phyloP scores from a whole-genome alignment of 805 yeast species.

The Kuraishia ogatae region DNA sequence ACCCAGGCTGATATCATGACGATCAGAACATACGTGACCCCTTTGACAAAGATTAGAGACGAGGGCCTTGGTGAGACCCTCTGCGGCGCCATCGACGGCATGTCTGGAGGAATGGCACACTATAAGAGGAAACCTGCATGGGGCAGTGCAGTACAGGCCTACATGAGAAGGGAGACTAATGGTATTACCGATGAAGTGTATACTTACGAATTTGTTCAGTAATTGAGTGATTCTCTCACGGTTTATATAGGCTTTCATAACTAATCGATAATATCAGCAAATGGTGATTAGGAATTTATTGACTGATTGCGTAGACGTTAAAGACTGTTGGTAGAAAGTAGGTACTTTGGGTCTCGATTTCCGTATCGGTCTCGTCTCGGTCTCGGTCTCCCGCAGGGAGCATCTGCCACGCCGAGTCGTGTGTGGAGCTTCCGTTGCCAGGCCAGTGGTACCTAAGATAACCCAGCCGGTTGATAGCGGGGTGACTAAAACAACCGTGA shows the following conservation, averaged over 20 bases:
- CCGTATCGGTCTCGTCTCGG: too few species aligned
- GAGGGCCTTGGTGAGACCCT: slow-evolving; percentile 40
- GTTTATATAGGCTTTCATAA: neutral
- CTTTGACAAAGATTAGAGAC: slow-evolving; percentile 34
- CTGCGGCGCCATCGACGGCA: slow-evolving; percentile 53
- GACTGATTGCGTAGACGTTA: too few species aligned
- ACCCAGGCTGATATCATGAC: slow-evolving; percentile 39
- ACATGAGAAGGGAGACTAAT: slow-evolving; percentile 26
- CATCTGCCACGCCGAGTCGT: neutral
- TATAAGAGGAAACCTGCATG: slow-evolving; percentile 61
- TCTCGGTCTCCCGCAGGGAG: neutral
- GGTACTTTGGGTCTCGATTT: too few species aligned
- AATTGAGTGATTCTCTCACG: neutral
- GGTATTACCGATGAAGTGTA: slow-evolving; percentile 13
- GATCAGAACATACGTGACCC: slow-evolving; percentile 50
- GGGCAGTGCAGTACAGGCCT: slow-evolving; percentile 55
- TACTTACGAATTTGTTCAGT: neutral
- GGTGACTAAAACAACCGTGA: neutral
- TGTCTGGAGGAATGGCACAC: slow-evolving; percentile 47
- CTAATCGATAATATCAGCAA: too few species aligned
- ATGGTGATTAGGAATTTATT: too few species aligned
- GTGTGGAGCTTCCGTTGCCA: neutral
- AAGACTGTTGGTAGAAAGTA: too few species aligned
- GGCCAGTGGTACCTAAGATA: neutral
- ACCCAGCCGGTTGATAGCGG: neutral